These are phyloP conservation scores for Fraxinus floribunda DNA, from an alignment of 305 asterid species.

Conservation along the genomic window DNA sequence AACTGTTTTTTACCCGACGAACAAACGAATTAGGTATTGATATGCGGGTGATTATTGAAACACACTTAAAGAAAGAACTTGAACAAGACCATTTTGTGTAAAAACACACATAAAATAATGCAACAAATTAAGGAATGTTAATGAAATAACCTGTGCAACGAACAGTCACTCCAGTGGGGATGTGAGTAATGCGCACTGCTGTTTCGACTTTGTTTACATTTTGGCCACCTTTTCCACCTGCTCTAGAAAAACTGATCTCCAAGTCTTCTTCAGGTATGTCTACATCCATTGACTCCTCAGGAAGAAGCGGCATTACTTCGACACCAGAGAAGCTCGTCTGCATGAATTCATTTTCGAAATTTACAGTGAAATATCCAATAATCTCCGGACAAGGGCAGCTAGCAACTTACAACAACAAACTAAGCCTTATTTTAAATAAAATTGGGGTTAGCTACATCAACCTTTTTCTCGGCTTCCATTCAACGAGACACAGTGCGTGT, in stretches of 20 bases:
- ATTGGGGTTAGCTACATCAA: background rate
- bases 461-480: background rate
- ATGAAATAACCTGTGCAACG: slow-evolving; percentile 77
- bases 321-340: slow-evolving; percentile 95
- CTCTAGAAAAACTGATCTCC: slow-evolving; percentile 72
- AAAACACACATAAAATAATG: slow-evolving; percentile 7
- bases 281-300: slow-evolving; percentile 73
- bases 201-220: slow-evolving; percentile 92
- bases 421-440: background rate
- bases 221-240: slow-evolving; percentile 98
- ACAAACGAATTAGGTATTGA: background rate
- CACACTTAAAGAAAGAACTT: background rate
- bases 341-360: slow-evolving; percentile 25
- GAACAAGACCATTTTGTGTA: background rate
- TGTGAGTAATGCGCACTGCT: slow-evolving; percentile 89
- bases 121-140: slow-evolving; percentile 7
- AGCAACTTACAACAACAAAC: background rate
- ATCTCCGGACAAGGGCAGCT: background rate
- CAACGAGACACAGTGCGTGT: background rate
- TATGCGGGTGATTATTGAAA: background rate
- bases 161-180: slow-evolving; percentile 85
- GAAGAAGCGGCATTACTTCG: slow-evolving; percentile 97
- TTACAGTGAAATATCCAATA: background rate
- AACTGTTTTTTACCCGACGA: background rate
- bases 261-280: slow-evolving; percentile 96